These are phyloP conservation scores for Moniliella sp. DNA, from an alignment of 1,284 basidiomycete genomes.

Conservation along the genomic window DNA sequence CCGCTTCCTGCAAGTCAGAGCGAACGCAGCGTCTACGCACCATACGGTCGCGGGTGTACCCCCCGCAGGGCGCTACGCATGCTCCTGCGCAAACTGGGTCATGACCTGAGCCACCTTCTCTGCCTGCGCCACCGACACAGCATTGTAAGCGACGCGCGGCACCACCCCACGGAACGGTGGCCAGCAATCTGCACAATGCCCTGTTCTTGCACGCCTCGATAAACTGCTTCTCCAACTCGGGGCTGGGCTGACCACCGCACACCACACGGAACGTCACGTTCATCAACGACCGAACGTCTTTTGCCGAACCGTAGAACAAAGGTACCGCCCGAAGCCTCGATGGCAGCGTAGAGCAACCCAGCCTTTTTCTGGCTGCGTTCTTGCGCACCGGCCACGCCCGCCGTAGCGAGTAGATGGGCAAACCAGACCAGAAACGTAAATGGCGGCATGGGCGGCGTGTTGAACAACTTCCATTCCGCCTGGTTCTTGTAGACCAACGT, in stretches of 20 bases:
- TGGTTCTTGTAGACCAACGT: slow-evolving; percentile 68
- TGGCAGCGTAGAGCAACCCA: slow-evolving; percentile 14
- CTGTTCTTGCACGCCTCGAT: slow-evolving; percentile 14
- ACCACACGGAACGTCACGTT: slow-evolving; percentile 31
- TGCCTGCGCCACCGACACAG: slow-evolving; percentile 58
- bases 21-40: no score
- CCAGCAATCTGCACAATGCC: slow-evolving; percentile 23
- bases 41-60: no score
- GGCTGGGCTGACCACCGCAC: no score
- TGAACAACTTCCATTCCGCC: slow-evolving; percentile 60
- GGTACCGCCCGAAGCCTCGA: slow-evolving; percentile 13
- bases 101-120: slow-evolving; percentile 39
- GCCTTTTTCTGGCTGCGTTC: slow-evolving; percentile 13
- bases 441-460: slow-evolving; percentile 83
- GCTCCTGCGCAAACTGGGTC: slow-evolving; percentile 35
- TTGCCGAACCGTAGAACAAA: slow-evolving; percentile 17
- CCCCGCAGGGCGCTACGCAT: no score
- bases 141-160: slow-evolving; percentile 89
- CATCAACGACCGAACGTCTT: slow-evolving; percentile 23
- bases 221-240: slow-evolving; percentile 13
- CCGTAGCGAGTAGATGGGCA: slow-evolving; percentile 45
- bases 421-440: slow-evolving; percentile 78
- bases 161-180: slow-evolving; percentile 37
- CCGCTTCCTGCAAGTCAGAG: no score
- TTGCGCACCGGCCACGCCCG: slow-evolving; percentile 42